These are phyloP conservation scores for Nakazawaea peltata DNA, from an alignment of 805 yeast species.

Conservation along the genomic window DNA sequence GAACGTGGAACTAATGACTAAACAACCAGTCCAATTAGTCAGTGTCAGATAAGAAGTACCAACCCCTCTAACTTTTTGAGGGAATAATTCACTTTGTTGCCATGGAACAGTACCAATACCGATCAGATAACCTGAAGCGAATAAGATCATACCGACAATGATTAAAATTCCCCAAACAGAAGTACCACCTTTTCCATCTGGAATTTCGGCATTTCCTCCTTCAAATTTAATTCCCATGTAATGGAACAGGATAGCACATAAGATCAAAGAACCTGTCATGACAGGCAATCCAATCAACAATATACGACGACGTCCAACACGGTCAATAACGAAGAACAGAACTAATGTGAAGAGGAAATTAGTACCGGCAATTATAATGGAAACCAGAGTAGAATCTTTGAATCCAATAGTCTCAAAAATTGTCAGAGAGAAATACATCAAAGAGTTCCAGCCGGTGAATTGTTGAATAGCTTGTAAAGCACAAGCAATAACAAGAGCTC, in stretches of 20 bases:
- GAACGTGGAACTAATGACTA: slow-evolving; percentile 42
- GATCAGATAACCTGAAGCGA: slow-evolving; percentile 44
- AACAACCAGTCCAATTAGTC: slow-evolving; percentile 44
- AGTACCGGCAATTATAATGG: slow-evolving; percentile 48
- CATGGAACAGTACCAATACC: slow-evolving; percentile 53
- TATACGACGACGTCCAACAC: slow-evolving; percentile 43
- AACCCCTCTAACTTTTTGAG: slow-evolving; percentile 44
- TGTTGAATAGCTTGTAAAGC: slow-evolving; percentile 52
- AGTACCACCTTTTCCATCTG: not conserved
- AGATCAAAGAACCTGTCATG: slow-evolving; percentile 33
- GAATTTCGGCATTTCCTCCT: slow-evolving; percentile 16
- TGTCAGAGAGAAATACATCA: slow-evolving; percentile 50
- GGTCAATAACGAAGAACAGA: slow-evolving; percentile 41
- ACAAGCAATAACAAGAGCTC: slow-evolving; percentile 47
- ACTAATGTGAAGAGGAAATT: slow-evolving; percentile 44
- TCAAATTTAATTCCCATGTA: slow-evolving; percentile 29
- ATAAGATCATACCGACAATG: slow-evolving; percentile 37
- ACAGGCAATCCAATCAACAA: slow-evolving; percentile 38
- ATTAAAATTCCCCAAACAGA: slow-evolving; percentile 36
- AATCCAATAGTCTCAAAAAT: slow-evolving; percentile 48
- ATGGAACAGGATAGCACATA: slow-evolving; percentile 46
- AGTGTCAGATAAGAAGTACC: slow-evolving; percentile 32
- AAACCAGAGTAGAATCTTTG: slow-evolving; percentile 42
- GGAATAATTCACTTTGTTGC: slow-evolving; percentile 51
- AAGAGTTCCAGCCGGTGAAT: slow-evolving; percentile 49